Percentiles rank a stretch among this genome's conserved stretches.
Evolutionary conservation across 129 eudicot genomes (phyloP).

Genomic region (Centrapalus pauciflorus): DNA sequence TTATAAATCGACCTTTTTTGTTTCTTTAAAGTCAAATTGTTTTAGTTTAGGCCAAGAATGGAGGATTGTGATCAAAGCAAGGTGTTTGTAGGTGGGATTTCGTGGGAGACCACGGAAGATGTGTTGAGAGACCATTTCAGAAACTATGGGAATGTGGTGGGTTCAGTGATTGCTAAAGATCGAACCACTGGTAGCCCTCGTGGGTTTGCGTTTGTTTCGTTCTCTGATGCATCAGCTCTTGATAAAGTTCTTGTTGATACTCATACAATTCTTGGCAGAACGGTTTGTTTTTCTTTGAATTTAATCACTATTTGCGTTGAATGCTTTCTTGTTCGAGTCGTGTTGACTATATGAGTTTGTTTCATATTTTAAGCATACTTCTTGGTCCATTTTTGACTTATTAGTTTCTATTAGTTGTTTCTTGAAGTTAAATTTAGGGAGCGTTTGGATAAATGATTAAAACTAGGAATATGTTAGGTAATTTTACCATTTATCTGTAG

Average conservation of each 20-base stretch:
- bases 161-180: slow-evolving; percentile 61
- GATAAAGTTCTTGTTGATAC: slow-evolving; percentile 53
- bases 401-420: background rate
- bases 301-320: background rate
- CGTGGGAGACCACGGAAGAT: slow-evolving; percentile 72
- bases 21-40: background rate
- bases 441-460: background rate
- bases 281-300: slow-evolving; percentile 40
- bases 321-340: background rate
- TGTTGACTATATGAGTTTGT: slow-evolving; percentile 7
- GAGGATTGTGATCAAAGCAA: slow-evolving; percentile 60
- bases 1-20: background rate
- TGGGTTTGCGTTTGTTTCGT: slow-evolving; percentile 83
- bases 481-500: background rate
- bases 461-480: background rate
- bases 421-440: background rate
- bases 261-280: slow-evolving; percentile 70
- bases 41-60: slow-evolving; percentile 20
- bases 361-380: background rate
- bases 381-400: slow-evolving; percentile 8
- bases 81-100: slow-evolving; percentile 85
- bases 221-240: slow-evolving; percentile 56
- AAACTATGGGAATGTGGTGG: slow-evolving; percentile 60
- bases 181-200: slow-evolving; percentile 62
- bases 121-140: slow-evolving; percentile 51